phyloP scores from a whole-genome alignment of 202 grass and related monocot species.

The Dendrocalamus latiflorus region DNA sequence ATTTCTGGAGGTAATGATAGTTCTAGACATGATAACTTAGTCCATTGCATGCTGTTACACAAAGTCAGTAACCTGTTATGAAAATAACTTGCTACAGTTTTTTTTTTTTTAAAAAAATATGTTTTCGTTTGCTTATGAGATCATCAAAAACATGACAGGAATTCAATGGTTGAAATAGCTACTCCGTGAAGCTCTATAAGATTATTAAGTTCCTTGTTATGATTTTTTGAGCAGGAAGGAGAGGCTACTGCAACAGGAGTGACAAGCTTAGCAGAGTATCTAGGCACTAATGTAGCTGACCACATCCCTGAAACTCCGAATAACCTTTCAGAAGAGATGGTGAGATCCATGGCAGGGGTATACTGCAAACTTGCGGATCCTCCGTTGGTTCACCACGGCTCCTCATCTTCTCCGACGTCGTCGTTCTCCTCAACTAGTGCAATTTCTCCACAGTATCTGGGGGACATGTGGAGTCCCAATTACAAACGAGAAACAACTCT shows the following conservation, averaged over 20 bases:
- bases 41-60: too few species aligned
- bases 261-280: conserved; percentile 90
- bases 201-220: too few species aligned
- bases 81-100: too few species aligned
- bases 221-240: too few species aligned
- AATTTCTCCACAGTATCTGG: conserved; percentile 61
- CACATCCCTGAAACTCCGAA: conserved; percentile 82
- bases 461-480: conserved; percentile 66
- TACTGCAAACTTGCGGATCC: conserved; percentile 84
- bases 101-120: too few species aligned
- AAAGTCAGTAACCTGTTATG: too few species aligned
- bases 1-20: conserved; percentile 73
- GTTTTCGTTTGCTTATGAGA: too few species aligned
- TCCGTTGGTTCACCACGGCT: conserved; percentile 65
- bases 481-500: conserved; percentile 53
- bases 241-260: conserved; percentile 55
- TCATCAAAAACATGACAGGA: too few species aligned
- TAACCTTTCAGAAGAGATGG: conserved; percentile 86
- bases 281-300: conserved; percentile 73
- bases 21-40: too few species aligned
- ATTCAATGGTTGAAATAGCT: too few species aligned
- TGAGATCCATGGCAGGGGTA: conserved; percentile 79
- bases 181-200: too few species aligned
- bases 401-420: conserved; percentile 64
- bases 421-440: conserved; percentile 71